A percentile compares a stretch with the other conserved stretches of the same genome.
Conservation (phyloP, 495 filamentous ascomycete species). For the Penicillium salamii region DNA sequence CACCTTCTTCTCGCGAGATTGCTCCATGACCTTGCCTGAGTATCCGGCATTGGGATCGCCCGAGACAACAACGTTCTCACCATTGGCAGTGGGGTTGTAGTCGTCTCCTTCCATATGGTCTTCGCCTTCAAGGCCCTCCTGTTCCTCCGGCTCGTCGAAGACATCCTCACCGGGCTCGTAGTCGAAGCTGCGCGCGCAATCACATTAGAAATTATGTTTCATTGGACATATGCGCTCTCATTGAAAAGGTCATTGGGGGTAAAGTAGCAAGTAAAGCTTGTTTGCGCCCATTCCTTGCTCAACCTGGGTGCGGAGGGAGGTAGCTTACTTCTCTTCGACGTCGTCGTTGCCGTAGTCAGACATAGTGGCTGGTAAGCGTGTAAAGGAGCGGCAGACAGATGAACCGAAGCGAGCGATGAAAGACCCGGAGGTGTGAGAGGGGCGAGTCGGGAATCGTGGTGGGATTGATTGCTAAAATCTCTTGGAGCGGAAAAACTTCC, state of each 20-base stretch:
- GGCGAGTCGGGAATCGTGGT: conserved; percentile 5
- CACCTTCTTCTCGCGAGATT: conserved; percentile 83
- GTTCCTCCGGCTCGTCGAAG: conserved; percentile 61
- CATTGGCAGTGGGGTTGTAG: conserved; percentile 45
- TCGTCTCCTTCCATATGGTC: conserved; percentile 50
- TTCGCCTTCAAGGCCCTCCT: conserved; percentile 38
- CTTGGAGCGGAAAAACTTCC: conserved; percentile 13
- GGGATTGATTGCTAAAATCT: conserved; percentile 10
- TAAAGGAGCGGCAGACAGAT: background rate
- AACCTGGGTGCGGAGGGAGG: conserved; percentile 7
- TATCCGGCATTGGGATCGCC: conserved; percentile 71
- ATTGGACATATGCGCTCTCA: conserved; percentile 1
- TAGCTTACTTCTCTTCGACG: conserved; percentile 52
- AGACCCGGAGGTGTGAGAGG: conserved; percentile 10
- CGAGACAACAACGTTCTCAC: conserved; percentile 62
- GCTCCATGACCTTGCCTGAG: conserved; percentile 52
- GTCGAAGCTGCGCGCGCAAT: conserved; percentile 39
- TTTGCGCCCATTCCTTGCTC: background rate
- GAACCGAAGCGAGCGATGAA: conserved; percentile 12
- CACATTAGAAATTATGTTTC: conserved; percentile 13
- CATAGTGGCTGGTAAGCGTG: conserved; percentile 50
- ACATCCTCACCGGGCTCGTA: conserved; percentile 58
- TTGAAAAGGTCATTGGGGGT: background rate
- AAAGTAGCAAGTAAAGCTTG: conserved; percentile 8
- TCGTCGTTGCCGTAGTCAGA: conserved; percentile 76